Evolutionary conservation across 768 basidiomycete genomes (phyloP), one percentile per base, ranked within the genome.

Genomic region (Pleurotus citrinopileatus): DNA sequence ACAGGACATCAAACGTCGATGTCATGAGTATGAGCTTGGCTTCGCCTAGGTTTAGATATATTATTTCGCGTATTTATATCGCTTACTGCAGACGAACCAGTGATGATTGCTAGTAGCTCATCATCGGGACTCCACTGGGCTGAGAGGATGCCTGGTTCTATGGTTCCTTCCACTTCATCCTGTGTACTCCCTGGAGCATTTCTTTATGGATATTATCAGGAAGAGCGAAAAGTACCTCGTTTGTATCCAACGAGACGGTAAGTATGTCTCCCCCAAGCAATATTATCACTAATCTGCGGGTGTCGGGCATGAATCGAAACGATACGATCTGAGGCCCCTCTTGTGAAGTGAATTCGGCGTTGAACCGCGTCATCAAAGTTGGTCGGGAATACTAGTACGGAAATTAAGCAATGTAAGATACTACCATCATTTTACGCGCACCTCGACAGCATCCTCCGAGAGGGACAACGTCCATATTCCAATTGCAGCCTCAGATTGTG

Each of bases 81-180:
- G 6, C 23, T 22, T 13, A 19, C 7, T n/a, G 45, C n/a, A n/a
- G 2, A 22, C 73, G 43, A 55, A 87, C 94, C 89, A 40, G 93
- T 97, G 4, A 90, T 75, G 19, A 98, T 74, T 1, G 83, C 83
- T 10, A 99, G 74, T n/a, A 91, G 71, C 6, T 91, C 84, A 53
- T 96, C 91, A 66, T 99, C 97, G 3, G 96, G 93, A 58, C 87
- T 87, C 95, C 96, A 98, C 10, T 81, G 74, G 9, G 91, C 94
- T 0, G 87, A 85, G 26, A 82, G 68, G 46, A 99, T 86, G 0
- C 91, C 94, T 9, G 83, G 76, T 53, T 97, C 95, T 5, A 98
- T 82, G 0, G 86, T 85, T 13, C 96, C 96, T 52, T 95, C 87
- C 12, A 93, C 79, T 59, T 95, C 91, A 40, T 81, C 70, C 88